Base-by-base conservation (phyloP, 306 rosid species). In the Pyrus bretschneideri region DNA sequence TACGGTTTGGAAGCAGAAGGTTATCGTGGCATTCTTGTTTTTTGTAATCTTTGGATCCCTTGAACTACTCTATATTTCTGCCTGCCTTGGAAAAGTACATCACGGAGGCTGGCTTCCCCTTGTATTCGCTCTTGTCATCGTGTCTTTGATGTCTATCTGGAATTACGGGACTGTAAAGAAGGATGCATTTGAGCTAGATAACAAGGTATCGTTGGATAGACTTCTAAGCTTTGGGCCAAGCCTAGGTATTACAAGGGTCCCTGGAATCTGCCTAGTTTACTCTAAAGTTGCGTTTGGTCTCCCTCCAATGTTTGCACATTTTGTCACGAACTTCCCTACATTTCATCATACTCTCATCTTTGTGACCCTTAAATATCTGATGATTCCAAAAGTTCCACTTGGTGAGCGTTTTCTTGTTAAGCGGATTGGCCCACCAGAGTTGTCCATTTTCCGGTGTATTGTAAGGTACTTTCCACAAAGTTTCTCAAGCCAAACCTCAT, bases 51-150 rank as follows among this genome's bases (percentile, higher is more conserved):
- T 80, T 52, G 83, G 83, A 70, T 80, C 83, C 25, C 60, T 75
- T 11, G 83, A 80, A 40, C 44, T 80, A 30, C 72, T 80, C 57
- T 80, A 75, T 38, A 45, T 80, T 11, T 80, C 83, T 30, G 76
- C 83, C 11, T 80, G 79, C 52, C 76, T 81, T 45, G 69, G 73
- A 18, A 81, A 81, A 69, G 70, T 76, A 66, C 69, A 72, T 27
- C 44, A 70, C 2, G 84, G 84, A 25, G 84, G 80, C 44, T 81
- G 84, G 84, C 73, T 81, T 51, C 76, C 84, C 19, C 70, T 81
- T 31, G 31, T 64, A 17, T 40, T 75, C 1, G 49, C 84, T 54
- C 54, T 81, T 2, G 23, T 80, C 22, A 52, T 75, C 1, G 2
- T 75, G 71, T 58, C 80, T 70, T 33, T 80, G 57, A 75, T 80